Evolutionary conservation across 2,329 filamentous ascomycete species (phyloP), one percentile per base, ranked within the genome.

Genomic region (Daldinia sp.): DNA sequence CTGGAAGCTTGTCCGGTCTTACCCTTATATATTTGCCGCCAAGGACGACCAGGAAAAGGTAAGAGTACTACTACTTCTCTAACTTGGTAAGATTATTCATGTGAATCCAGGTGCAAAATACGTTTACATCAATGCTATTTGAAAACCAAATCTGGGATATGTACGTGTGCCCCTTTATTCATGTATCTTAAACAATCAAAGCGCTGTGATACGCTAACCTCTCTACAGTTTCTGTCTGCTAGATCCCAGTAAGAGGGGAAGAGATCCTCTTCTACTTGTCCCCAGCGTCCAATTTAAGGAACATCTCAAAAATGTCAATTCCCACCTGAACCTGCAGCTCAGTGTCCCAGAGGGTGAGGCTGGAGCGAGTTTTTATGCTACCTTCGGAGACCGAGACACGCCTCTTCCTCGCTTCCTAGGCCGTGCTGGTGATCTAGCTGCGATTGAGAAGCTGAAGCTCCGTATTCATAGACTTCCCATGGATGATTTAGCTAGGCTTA

Each of bases 401-500:
- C 87, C 89, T 3, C 81, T 83, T 6, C 93, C 93, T 3, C 84
- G 87, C 39, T 94, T 87, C 70, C 78, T 95, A 4, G 88, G 89
- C 2, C 82, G 80, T 37, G 86, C 84, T 1, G 77, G 72, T 11
- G 84, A 79, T 35, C 76, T 77, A 3, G 76, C 80, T 8, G 68
- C 67, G 1, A 71, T 77, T 54, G 59, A 68, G 0, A 60, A 71
- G 9, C 69, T 82, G 2, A 64, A 76, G 23, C 64, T 70, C 2
- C 66, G 63, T 3, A 75, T 75, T 57, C 65, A 81, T 71, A 51
- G 80, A 77, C 75, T 79, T n/a, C 63, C 71, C 0, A 67, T 71
- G 3, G 79, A 82, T 43, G 63, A 78, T n/a, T 61, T 79, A 30
- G 57, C 68, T 3, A 60, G 77, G 39, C 61, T 80, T 66, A 72